Percentiles rank a stretch among this genome's conserved stretches.
Conservation (phyloP, 2,329 filamentous ascomycete genomes). For the Alternaria conjuncta region DNA sequence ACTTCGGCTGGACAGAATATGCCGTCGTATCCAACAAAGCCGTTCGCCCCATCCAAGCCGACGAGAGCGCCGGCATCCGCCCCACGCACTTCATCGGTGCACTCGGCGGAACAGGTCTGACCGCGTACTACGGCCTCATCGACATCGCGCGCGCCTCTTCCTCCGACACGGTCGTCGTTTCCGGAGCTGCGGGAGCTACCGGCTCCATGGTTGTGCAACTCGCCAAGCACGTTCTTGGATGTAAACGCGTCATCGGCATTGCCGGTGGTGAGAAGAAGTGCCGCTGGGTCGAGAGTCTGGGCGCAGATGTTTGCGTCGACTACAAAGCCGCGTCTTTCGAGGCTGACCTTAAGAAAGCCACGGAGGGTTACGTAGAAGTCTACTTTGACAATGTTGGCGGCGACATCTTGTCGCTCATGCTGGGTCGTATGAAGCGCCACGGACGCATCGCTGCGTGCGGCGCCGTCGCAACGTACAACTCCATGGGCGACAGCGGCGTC, state of each 20-base stretch:
- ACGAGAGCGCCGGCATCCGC: constrained; percentile 44
- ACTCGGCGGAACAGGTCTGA: constrained; percentile 63
- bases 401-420: constrained; percentile 55
- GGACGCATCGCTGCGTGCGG: constrained; percentile 55
- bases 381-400: constrained; percentile 62
- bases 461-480: constrained; percentile 53
- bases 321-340: constrained; percentile 59
- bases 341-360: constrained; percentile 55
- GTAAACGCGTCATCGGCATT: constrained; percentile 60
- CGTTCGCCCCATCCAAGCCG: constrained; percentile 37
- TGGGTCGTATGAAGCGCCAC: constrained; percentile 50
- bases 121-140: constrained; percentile 76
- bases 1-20: constrained; percentile 70
- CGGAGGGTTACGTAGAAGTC: constrained; percentile 59
- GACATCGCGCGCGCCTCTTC: constrained; percentile 69
- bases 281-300: constrained; percentile 57
- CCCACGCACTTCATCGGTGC: constrained; percentile 56
- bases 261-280: constrained; percentile 62
- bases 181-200: constrained; percentile 78
- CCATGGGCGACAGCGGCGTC: constrained; percentile 38
- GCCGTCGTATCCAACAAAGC: constrained; percentile 56
- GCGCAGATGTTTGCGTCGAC: constrained; percentile 62
- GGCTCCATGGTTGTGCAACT: constrained; percentile 71
- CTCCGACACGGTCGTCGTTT: constrained; percentile 77
- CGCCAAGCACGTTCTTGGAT: constrained; percentile 57